Base-by-base conservation (phyloP, 169 alveolate genomes). In the Cryptosporidium tyzzeri region DNA sequence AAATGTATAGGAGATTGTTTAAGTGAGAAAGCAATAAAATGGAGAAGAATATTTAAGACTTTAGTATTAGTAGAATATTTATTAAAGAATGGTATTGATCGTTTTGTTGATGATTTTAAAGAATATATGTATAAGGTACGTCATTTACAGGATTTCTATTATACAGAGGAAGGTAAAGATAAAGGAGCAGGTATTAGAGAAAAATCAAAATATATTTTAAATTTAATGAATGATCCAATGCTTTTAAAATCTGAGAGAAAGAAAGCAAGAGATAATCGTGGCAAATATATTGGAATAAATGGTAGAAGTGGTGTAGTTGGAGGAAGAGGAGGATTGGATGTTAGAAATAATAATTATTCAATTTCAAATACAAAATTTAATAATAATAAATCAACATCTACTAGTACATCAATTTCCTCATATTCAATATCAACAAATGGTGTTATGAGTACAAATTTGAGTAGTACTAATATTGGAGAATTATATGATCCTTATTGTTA, bases 131-230 rank as follows among this genome's bases (percentile, higher is more conserved):
- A 92, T 74, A 93, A 91, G 62, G 84, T 95, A 21, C 84, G 96
- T 58, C 86, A 91, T 29, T 84, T 94, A 23, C 86, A 92, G 80
- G 96, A 93, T 45, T 91, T 93, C 70, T 86, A 93, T 59, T 93
- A 86, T 91, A 29, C 91, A 7, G 97, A 94, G 68, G 95, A 94
- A 53, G 96, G 96, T 21, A 67, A 74, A 33, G 97, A 94, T 51
- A 91, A 91, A 71, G 97, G 97, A 21, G 93, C 91, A 16, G 97
- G 97, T 18, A 91, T 94, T 9, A 74, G 96, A 10, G 97, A 94
- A 41, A 93, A 91, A 58, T 86, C 95, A 26, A 86, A 86, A 58
- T 50, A 58, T 31, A 65, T 94, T 9, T 39, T 86, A 23, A 91
- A 75, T 9, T 70, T 94, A 23, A 21, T 94, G 9, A 65, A 86